Conservation (phyloP, 2,329 filamentous ascomycete species). For the Talaromyces sp. region DNA sequence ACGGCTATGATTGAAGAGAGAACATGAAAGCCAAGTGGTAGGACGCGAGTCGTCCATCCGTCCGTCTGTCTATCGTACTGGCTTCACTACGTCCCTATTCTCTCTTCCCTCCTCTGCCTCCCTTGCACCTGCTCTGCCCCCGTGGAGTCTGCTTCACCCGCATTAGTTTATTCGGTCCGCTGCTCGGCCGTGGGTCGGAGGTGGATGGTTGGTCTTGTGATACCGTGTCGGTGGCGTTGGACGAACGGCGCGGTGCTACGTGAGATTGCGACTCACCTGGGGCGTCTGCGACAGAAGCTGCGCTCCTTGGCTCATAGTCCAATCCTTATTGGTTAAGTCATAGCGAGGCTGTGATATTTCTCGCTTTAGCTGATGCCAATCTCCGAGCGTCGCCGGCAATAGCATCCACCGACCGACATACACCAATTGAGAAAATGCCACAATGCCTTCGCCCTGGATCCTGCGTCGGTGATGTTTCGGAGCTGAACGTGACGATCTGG, state of each 20-base stretch:
- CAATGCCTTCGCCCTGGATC: neutral
- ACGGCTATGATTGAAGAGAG: too few relatives aligned
- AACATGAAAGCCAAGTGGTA: too few relatives aligned
- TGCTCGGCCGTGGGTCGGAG: too few relatives aligned
- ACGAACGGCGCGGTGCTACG: neutral
- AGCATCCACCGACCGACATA: neutral
- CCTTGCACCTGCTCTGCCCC: neutral
- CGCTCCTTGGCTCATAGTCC: neutral
- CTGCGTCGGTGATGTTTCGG: neutral
- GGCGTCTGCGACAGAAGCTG: neutral
- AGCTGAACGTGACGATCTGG: neutral
- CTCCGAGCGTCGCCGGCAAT: neutral
- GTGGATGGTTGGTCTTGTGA: neutral
- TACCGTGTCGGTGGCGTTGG: neutral
- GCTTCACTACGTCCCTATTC: too few relatives aligned
- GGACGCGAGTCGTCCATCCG: too few relatives aligned
- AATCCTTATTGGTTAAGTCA: neutral
- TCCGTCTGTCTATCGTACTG: too few relatives aligned
- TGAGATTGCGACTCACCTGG: neutral
- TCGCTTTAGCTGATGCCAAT: neutral
- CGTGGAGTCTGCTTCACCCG: neutral
- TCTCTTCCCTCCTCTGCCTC: too few relatives aligned
- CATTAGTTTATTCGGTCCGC: neutral
- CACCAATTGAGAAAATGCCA: neutral
- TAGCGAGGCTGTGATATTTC: neutral